phyloP scores from a whole-genome alignment of 192 early-diverging fungal genomes.

The Spizellomyces sp. region DNA sequence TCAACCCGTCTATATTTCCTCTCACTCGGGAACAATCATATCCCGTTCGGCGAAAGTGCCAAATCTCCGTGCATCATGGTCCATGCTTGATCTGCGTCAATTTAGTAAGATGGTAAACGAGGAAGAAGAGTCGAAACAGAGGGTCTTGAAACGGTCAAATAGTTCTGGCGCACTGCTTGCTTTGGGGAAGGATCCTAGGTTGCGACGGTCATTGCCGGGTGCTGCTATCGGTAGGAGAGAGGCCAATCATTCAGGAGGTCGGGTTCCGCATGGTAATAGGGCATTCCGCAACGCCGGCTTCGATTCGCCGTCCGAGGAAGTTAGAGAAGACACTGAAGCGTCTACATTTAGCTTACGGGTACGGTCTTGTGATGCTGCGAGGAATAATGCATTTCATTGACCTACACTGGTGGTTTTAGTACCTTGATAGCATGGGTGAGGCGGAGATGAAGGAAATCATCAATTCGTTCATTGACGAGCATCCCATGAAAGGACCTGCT shows the following conservation, averaged over 20 bases:
- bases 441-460: conserved; percentile 34
- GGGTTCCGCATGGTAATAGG: too few species aligned
- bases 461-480: conserved; percentile 36
- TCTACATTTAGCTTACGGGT: too few species aligned
- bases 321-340: too few species aligned
- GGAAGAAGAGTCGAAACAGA: neutral
- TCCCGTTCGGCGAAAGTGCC: conserved; percentile 5
- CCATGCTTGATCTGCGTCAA: conserved; percentile 26
- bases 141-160: conserved; percentile 25
- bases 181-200: conserved; percentile 11
- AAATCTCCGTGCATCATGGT: conserved; percentile 38
- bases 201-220: neutral
- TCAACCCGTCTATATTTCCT: conserved; percentile 26
- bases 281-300: too few species aligned
- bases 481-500: conserved; percentile 15
- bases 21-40: conserved; percentile 16
- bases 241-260: too few species aligned
- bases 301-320: too few species aligned
- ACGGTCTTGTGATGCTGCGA: too few species aligned
- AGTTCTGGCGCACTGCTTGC: conserved; percentile 27
- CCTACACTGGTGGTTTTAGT: conserved; percentile 1
- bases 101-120: neutral
- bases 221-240: neutral
- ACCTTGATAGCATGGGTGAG: conserved; percentile 35
- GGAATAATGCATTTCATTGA: too few species aligned